Conservation (phyloP, 306 rosid genomes). For the Sechiopsis laciniata region DNA sequence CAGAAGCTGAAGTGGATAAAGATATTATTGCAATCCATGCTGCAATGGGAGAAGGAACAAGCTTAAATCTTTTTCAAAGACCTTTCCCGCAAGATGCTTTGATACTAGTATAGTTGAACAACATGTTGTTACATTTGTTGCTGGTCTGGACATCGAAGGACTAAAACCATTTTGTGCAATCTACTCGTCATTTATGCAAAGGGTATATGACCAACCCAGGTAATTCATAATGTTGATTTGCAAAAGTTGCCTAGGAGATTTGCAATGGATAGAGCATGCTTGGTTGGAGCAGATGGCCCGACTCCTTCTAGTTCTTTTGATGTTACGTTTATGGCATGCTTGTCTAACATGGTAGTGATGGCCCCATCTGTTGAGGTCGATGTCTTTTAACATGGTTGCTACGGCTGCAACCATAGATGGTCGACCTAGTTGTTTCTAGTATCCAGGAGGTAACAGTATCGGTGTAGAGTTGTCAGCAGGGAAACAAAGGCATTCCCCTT, state of each 20-base stretch:
- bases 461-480: constrained; percentile 69
- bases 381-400: constrained; percentile 92
- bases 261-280: constrained; percentile 97
- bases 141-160: constrained; percentile 92
- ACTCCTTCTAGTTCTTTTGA: constrained; percentile 86
- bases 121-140: constrained; percentile 98
- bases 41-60: constrained; percentile 99
- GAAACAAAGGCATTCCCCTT: constrained; percentile 74
- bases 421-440: constrained; percentile 90
- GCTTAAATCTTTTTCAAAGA: constrained; percentile 85
- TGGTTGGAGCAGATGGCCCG: constrained; percentile 97
- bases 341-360: constrained; percentile 98
- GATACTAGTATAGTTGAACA: constrained; percentile 98
- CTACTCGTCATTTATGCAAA: constrained; percentile 91
- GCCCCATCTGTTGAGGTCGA: constrained; percentile 96
- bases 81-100: constrained; percentile 86
- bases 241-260: constrained; percentile 90
- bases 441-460: constrained; percentile 87
- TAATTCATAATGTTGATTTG: constrained; percentile 93
- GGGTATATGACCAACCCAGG: constrained; percentile 99
- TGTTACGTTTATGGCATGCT: constrained; percentile 95
- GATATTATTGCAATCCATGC: constrained; percentile 86
- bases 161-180: constrained; percentile 87
- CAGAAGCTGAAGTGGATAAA: constrained; percentile 89
- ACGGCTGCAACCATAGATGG: constrained; percentile 86